Evolutionary conservation across 2,329 filamentous ascomycete genomes (phyloP), one percentile per base, ranked within the genome.

Genomic region (Penicillium sumatraense): DNA sequence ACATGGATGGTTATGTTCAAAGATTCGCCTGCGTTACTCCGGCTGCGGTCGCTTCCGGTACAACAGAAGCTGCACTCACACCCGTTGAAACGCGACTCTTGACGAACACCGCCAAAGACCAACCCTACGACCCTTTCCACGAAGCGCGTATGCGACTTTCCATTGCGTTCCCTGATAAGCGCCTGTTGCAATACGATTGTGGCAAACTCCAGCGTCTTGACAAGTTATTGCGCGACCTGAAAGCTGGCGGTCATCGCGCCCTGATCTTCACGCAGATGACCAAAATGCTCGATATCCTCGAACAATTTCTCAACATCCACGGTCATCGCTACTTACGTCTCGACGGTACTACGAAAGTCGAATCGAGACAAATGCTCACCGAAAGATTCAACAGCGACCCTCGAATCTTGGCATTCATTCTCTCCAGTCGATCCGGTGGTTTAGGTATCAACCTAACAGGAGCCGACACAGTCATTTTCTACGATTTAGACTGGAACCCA

Each of bases 221-320:
- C 68, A 88, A 88, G 57, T 83, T 99, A 2, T 83, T 99, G 13
- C 89, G 95, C 9, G 88, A 89, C 59, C 82, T 99, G 7, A 93
- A 98, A 75, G 86, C 90, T 2, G 92, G 91, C 35, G 92, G 93
- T 1, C 95, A 98, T 68, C 90, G 96, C 7, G 95, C 92, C 9
- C 81, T 99, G 48, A 99, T 99, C 71, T 99, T 99, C 75, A 98
- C 96, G 0, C 95, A 99, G 70, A 99, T 99, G 95, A 98, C 95
- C 44, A 96, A 96, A 72, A 95, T 98, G 42, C 83, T 99, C 16
- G 93, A 99, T 72, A 96, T 99, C 52, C 82, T 99, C 2, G 95
- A 99, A 73, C 92, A 95, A 64, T 99, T 99, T 70, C 85, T 99
- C 64, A 98, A 97, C 70, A 97, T 99, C 48, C 93, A 99, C 67